Evolutionary conservation across 371 early-diverging fungal species (phyloP), one percentile per base, ranked within the genome.

Genomic region (Haplosporangium sp.): DNA sequence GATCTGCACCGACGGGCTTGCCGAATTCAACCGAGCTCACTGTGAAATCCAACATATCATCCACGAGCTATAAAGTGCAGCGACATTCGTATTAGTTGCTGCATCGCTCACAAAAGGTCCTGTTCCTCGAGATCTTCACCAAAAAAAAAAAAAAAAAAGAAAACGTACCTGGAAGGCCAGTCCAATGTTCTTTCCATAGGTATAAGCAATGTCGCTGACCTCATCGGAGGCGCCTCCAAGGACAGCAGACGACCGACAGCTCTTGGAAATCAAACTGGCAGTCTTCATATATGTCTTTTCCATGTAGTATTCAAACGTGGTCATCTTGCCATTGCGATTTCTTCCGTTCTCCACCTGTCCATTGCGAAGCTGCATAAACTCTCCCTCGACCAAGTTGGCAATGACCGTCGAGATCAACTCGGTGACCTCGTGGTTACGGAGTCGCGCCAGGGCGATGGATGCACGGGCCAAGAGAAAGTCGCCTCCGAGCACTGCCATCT

Each of bases 251-350:
- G 95, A 93, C 38, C 92, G 89, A 72, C 96, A 96, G 67, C 95
- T 94, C 71, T 96, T 95, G 46, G 98, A 97, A 64, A 98, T 95
- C 82, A 98, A 83, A 76, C 94, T 91, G 16, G 96, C 97, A 0
- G 98, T 98, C 82, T 98, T 98, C 87, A 97, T 85, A 66, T 97
- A 98, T 0, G 93, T 95, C 85, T 98, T 97, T 62, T 95, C 91
- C 84, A 96, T 83, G 74, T 98, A 98, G 83, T 95, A 94, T 51
- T 93, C 92, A 66, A 96, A 95, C 6, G 89, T 83, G 8, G 83
- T 72, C 64, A 65, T 84, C 62, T 48, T 62, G 47, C 38, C 65
- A n/a, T 50, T 53, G 13, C 62, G 56, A 23, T 62, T 61, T 55
- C 70, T 75, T 29, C 67, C 71, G 11, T 74, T 70, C 56, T 73